Evolutionary conservation across 2,329 filamentous ascomycete genomes (phyloP).

Genomic region (Diaporthe nobilis): DNA sequence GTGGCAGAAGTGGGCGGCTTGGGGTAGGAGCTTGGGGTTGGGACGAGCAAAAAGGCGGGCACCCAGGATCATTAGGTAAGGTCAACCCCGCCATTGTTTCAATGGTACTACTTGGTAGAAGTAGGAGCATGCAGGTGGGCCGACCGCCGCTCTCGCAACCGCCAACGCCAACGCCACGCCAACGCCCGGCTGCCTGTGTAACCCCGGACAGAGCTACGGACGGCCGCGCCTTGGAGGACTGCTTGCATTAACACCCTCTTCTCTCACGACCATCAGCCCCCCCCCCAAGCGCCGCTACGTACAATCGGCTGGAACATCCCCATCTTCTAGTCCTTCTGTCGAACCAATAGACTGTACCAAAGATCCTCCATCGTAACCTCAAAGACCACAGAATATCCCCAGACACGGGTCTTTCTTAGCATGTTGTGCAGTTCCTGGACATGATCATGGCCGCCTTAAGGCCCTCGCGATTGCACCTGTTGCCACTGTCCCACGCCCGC

Average conservation of each 20-base stretch:
- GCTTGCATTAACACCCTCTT: background rate
- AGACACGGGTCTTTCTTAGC: constrained; percentile 24
- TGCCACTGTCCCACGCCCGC: constrained; percentile 38
- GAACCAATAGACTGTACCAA: constrained; percentile 11
- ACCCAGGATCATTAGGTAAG: constrained; percentile 21
- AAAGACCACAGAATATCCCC: background rate
- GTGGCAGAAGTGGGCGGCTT: constrained; percentile 11
- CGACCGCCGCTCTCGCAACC: background rate
- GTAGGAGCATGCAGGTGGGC: background rate
- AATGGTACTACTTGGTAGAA: background rate
- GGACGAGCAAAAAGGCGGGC: constrained; percentile 10
- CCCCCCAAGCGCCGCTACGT: background rate
- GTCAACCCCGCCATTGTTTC: constrained; percentile 17
- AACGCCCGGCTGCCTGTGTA: background rate
- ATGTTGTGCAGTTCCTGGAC: constrained; percentile 35
- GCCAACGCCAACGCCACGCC: background rate
- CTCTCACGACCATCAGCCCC: background rate
- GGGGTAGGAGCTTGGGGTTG: constrained; percentile 17
- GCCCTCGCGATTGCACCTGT: constrained; percentile 41
- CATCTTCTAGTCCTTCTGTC: constrained; percentile 1
- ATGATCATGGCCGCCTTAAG: constrained; percentile 41
- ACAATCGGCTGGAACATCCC: background rate
- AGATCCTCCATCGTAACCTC: constrained; percentile 4
- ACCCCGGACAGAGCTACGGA: background rate
- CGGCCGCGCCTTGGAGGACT: background rate